Base-by-base conservation (phyloP, 768 basidiomycete species). In the Pleurotus pulmonarius region DNA sequence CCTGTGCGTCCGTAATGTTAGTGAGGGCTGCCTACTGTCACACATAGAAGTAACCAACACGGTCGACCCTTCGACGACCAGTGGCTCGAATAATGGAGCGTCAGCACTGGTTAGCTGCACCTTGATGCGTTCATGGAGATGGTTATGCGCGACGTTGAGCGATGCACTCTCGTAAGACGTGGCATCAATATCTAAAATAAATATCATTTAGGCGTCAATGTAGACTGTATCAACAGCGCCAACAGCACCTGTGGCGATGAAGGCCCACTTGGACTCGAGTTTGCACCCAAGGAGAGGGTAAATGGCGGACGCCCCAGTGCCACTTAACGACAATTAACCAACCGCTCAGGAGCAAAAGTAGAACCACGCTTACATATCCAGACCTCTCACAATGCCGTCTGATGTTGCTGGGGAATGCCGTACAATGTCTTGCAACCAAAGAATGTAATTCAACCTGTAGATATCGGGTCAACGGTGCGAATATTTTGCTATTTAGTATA, bases 271-370 rank as follows among this genome's bases (percentile, higher is more conserved):
- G 4, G 74, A 65, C 44, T 83, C 70, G 37, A 83, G 61, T 1
- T 74, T 73, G 60, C 86, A 87, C 0, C 77, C 82, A 0, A 98
- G 75, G 1, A 98, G 74, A 0, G 95, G 88, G 61, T 97, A 98
- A 55, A 98, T 92, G 0, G 85, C 89, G 0, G 91, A 91, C 5
- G 94, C 87, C 0, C 96, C 96, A 6, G 94, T 96, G 18, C 96
- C 96, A 39, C 93, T 92, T 60, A 24, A 53, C 37, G 59, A 40
- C 24, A n/a, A 15, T 13, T 22, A 20, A 25, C 38, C 22, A 39
- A 20, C 13, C 13, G 12, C 34, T 44, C 24, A 46, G 55, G 12
- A 45, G 39, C 5, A 54, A 40, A 6, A 11, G 45, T 37, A 12
- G 34, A 29, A 39, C 9, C 7, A 11, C 38, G 62, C 85, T 51